Evolutionary conservation across 2,329 filamentous ascomycete genomes (phyloP), one percentile per base, ranked within the genome.

Genomic region (Cadophora sp.): DNA sequence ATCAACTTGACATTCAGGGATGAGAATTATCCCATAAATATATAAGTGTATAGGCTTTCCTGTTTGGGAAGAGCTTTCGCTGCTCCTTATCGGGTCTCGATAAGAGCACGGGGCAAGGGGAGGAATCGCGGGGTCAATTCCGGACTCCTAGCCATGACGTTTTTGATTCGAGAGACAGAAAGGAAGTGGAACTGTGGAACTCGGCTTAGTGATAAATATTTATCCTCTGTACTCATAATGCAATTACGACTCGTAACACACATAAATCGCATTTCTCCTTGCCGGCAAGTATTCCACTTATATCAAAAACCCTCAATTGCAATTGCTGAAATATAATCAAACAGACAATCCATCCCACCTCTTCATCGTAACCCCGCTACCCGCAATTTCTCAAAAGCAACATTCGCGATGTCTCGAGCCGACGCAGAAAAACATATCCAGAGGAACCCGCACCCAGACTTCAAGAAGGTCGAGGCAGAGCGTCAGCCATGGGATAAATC

Each of bases 361-460:
- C 58, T 43, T 48, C 19, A n/a, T 43, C 56, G 48, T 26, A 31
- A 12, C 61, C 40, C 40, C 48, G 16, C 40, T 34, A 51, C 16
- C 26, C 51, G 60, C n/a, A 59, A 27, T 19, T 31, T 68, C 51
- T 37, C 65, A 48, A 48, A 50, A 26, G 65, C 69, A 69, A 67
- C 46, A 53, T 8, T 34, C 55, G 72, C 31, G 27, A 76, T 75
- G 73, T 69, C 69, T 64, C 68, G 71, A 65, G 66, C 63, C 29
- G 74, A 76, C 26, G 76, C 75, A 27, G 76, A 78, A 62, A 77
- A 76, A 64, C 53, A 64, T 8, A 75, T 78, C 72, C 82, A 89
- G 77, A 87, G 88, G 77, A 92, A 91, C 79, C 88, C 87, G 1
- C 91, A 93, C 79, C 86, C 86, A 2, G 90, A 95, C 81, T 95